A percentile compares a stretch with the other conserved stretches of the same genome.
These are phyloP conservation scores for Echinosophora koreensis DNA, from an alignment of 306 rosid genomes.

Conservation along the genomic window DNA sequence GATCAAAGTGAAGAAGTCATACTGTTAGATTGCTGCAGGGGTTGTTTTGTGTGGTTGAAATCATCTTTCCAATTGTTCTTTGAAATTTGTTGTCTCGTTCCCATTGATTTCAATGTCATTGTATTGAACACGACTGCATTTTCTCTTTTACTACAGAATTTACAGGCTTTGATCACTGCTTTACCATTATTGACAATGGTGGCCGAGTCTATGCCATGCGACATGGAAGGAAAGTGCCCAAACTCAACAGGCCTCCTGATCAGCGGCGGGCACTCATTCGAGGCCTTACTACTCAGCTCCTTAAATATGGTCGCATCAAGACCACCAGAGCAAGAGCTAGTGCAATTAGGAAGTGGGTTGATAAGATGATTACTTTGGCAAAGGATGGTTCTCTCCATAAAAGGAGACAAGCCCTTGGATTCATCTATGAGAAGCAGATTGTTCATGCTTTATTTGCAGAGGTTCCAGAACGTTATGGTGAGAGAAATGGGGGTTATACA, in stretches of 20 bases:
- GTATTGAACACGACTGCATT: conserved; percentile 19
- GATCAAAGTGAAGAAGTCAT: conserved; percentile 30
- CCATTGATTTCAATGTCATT: conserved; percentile 23
- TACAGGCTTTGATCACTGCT: conserved; percentile 56
- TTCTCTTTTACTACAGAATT: conserved; percentile 59
- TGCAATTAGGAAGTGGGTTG: conserved; percentile 90
- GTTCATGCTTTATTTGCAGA: conserved; percentile 97
- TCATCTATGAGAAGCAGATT: conserved; percentile 91
- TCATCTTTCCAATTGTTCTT: conserved; percentile 21
- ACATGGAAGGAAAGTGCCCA: conserved; percentile 89
- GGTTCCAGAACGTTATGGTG: conserved; percentile 88
- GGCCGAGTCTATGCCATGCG: conserved; percentile 87
- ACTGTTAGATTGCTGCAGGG: conserved; percentile 30
- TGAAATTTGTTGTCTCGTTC: conserved; percentile 20
- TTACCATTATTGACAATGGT: conserved; percentile 70
- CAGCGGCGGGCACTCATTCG: conserved; percentile 89
- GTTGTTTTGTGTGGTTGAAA: conserved; percentile 20
- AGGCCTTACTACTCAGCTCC: conserved; percentile 95
- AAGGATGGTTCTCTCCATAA: conserved; percentile 95
- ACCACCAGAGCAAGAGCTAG: conserved; percentile 97
- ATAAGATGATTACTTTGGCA: conserved; percentile 94
- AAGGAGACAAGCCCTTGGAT: conserved; percentile 97
- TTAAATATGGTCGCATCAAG: conserved; percentile 90
- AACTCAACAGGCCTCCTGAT: conserved; percentile 96
- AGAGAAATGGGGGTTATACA: conserved; percentile 93